Conservation (phyloP, 257 asterid species). For the Solanum ossicruentum region DNA sequence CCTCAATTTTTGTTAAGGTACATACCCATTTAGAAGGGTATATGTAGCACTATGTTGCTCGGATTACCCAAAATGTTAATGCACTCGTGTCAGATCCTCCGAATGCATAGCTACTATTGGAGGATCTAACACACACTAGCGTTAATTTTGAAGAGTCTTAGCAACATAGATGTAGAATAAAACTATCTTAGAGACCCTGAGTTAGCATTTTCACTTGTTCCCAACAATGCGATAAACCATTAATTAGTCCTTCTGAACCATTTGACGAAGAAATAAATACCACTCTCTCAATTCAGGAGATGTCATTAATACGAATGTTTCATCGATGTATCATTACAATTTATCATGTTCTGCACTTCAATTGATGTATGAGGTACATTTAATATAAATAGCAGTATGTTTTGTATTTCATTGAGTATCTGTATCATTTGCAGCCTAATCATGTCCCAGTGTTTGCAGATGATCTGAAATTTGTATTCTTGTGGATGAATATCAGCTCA, state of each 20-base stretch:
- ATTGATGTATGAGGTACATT: background rate
- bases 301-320: background rate
- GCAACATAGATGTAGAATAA: background rate
- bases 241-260: background rate
- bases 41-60: background rate
- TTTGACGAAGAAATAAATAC: background rate
- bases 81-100: background rate
- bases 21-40: constrained; percentile 11
- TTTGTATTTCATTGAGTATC: background rate
- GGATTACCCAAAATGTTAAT: background rate
- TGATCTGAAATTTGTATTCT: background rate
- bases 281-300: background rate
- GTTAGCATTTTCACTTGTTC: background rate
- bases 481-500: background rate
- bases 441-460: background rate
- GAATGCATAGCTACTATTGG: background rate
- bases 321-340: background rate
- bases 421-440: background rate
- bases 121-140: background rate
- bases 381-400: background rate
- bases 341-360: background rate
- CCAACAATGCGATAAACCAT: background rate
- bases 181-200: background rate
- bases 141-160: background rate
- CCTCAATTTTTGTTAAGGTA: background rate